A percentile compares a stretch with the other conserved stretches of the same genome.
These are phyloP conservation scores for Raphanus hybrid DNA, from an alignment of 441 rosid genomes.

Conservation along the genomic window DNA sequence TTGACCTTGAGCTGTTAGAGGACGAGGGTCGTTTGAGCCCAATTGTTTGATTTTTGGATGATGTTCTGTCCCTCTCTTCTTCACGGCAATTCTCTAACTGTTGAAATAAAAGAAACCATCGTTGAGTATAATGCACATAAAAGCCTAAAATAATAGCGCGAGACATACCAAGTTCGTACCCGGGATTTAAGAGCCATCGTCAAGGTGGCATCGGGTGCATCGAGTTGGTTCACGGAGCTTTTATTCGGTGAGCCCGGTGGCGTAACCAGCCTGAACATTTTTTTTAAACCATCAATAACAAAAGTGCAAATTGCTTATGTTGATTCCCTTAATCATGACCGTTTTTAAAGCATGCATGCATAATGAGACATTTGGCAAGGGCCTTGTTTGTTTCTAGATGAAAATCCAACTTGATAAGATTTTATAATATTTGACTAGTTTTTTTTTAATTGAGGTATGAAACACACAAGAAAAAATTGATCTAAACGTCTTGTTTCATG, in stretches of 20 bases:
- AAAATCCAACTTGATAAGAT: neutral
- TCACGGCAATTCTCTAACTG: slow-evolving; percentile 61
- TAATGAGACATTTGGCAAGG: slow-evolving; percentile 16
- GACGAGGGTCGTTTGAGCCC: slow-evolving; percentile 61
- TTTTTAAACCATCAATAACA: neutral
- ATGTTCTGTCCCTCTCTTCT: slow-evolving; percentile 45
- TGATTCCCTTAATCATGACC: neutral
- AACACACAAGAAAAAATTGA: neutral
- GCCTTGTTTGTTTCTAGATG: neutral
- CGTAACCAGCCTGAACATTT: slow-evolving; percentile 72
- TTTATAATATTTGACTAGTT: neutral
- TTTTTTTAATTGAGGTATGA: neutral
- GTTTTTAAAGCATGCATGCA: slow-evolving; percentile 3
- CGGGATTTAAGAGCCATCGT: slow-evolving; percentile 50
- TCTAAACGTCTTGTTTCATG: neutral
- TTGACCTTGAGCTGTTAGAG: slow-evolving; percentile 45
- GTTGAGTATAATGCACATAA: slow-evolving; percentile 23
- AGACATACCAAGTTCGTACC: slow-evolving; percentile 49
- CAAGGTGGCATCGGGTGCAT: slow-evolving; percentile 52
- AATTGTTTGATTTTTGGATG: slow-evolving; percentile 18
- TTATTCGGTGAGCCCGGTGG: slow-evolving; percentile 80
- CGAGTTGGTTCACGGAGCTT: slow-evolving; percentile 43
- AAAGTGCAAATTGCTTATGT: neutral
- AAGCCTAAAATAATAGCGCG: neutral
- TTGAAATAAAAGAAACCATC: slow-evolving; percentile 40